Base-by-base conservation (phyloP, 768 basidiomycete genomes). In the Kockovaella imperatae region DNA sequence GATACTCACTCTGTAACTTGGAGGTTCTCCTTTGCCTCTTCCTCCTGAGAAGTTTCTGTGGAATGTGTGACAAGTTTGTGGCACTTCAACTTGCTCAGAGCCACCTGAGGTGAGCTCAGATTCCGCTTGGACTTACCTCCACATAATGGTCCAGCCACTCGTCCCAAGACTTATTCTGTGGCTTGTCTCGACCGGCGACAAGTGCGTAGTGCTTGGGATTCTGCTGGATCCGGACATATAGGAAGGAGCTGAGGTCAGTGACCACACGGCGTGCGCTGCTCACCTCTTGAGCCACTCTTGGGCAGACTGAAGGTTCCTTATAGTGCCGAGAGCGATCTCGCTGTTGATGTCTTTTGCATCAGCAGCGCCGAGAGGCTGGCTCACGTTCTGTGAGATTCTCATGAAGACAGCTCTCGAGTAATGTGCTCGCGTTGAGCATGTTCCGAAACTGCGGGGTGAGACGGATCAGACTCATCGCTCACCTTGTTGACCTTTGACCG, bases 311-410 rank as follows among this genome's bases (percentile, higher is more conserved):
- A 85, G 52, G 56, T 77, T 75, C 3, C 77, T 80, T 60, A 99
- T 90, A 0, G 91, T 90, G 2, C 82, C 79, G 8, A 96, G 76
- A 0, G 83, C 83, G 46, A 96, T 84, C 72, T 99, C 93, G 1
- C 88, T 88, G 62, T 96, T 96, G 56, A 99, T 72, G 68, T 96
- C 66, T 68, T 21, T 45, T 3, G 35, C 42, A 34, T 47, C 46
- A 42, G 43, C 35, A 4, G 14, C 30, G 31, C 31, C 13, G 7
- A 13, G 26, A 3, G 32, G 4, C 20, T 7, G 8, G 42, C 61
- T 42, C 31, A 68, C 66, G 90, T 67, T 97, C 93, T 3, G 81
- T 74, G 5, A 99, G 78, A 63, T 86, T 85, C 41, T 74, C 72
- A 69, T 95, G 89, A 8, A 72, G 45, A 29, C 57, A 83, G 62